These are phyloP conservation scores for Themeda triandra DNA, from an alignment of 176 grass and related monocot genomes.

Conservation along the genomic window DNA sequence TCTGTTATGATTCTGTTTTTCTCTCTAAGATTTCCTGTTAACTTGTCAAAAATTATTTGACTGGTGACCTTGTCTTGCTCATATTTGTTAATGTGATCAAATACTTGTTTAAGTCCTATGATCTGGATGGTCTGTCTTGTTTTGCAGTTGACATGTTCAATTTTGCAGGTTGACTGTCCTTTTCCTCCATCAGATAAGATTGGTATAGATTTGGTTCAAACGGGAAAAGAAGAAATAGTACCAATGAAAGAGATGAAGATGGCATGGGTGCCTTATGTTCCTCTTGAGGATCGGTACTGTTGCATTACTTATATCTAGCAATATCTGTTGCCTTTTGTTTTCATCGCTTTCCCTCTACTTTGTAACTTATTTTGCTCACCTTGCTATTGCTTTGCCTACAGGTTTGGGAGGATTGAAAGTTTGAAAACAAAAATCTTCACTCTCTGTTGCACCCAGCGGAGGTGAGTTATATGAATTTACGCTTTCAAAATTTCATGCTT, in stretches of 20 bases:
- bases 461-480: constrained; percentile 45
- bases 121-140: neutral
- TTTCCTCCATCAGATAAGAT: constrained; percentile 93
- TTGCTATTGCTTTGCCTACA: constrained; percentile 36
- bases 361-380: constrained; percentile 8
- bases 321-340: constrained; percentile 21
- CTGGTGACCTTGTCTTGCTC: neutral
- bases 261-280: constrained; percentile 96
- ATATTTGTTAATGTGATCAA: neutral
- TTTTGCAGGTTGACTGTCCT: constrained; percentile 68
- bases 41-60: neutral
- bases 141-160: constrained; percentile 1
- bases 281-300: constrained; percentile 66
- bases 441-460: constrained; percentile 81
- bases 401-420: constrained; percentile 59
- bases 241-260: constrained; percentile 95
- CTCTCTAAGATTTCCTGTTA: neutral
- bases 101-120: neutral
- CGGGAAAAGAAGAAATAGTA: constrained; percentile 84
- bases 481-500: neutral
- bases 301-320: constrained; percentile 13
- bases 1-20: neutral
- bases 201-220: constrained; percentile 92
- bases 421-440: constrained; percentile 87
- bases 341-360: neutral